Conservation (phyloP, 352 stramenopile genomes). For the Elongisporangium anandrum region DNA sequence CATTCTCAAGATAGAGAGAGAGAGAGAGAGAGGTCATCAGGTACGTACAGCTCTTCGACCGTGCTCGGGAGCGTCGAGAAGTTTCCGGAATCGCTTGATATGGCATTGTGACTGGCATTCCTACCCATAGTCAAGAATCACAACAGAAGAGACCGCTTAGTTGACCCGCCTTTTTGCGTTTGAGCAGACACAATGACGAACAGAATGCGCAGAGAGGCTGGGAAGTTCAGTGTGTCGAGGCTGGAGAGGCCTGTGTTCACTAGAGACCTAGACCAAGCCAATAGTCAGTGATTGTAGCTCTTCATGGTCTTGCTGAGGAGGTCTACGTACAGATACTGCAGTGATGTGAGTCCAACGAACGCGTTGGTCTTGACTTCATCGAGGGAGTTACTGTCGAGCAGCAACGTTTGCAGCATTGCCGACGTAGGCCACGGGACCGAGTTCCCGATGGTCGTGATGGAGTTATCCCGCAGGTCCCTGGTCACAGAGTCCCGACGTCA, state of each 20-base stretch:
- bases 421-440: slow-evolving; percentile 37
- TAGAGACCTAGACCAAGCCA: slow-evolving; percentile 20
- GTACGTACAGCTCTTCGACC: slow-evolving; percentile 47
- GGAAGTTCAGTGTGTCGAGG: slow-evolving; percentile 34
- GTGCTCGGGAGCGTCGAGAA: slow-evolving; percentile 39
- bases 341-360: slow-evolving; percentile 33
- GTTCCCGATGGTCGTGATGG: slow-evolving; percentile 24
- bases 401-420: slow-evolving; percentile 44
- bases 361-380: slow-evolving; percentile 24
- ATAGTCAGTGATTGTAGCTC: slow-evolving; percentile 4
- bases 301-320: neutral
- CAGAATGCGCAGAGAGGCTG: slow-evolving; percentile 35
- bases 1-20: too few relatives aligned
- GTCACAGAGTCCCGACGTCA: neutral
- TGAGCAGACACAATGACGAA: slow-evolving; percentile 8
- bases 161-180: neutral
- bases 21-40: neutral
- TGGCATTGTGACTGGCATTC: slow-evolving; percentile 48
- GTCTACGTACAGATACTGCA: slow-evolving; percentile 49
- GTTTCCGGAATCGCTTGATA: slow-evolving; percentile 38
- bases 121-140: too few relatives aligned
- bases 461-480: slow-evolving; percentile 40
- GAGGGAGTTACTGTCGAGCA: slow-evolving; percentile 53
- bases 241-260: slow-evolving; percentile 46
- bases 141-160: neutral